phyloP scores from a whole-genome alignment of 1,139 yeast species.

The Arxiozyma telluris region DNA sequence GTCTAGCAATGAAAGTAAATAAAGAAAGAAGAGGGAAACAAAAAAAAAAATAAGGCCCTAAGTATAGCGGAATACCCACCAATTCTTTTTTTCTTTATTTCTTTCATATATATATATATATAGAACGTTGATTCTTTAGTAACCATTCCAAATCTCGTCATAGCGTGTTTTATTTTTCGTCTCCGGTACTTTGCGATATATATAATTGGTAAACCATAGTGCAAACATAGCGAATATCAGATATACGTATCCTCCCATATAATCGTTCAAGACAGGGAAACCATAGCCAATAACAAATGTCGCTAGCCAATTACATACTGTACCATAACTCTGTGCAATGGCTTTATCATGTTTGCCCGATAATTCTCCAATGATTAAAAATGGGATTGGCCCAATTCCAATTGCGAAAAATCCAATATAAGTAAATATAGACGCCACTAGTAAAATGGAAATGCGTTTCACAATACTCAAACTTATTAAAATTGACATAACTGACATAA shows the following conservation, averaged over 20 bases:
- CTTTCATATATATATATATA: no score
- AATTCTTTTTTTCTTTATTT: no score
- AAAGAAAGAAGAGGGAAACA: no score
- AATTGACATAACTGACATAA: slow-evolving; percentile 63
- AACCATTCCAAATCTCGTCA: slow-evolving; percentile 21
- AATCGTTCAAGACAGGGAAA: slow-evolving; percentile 63
- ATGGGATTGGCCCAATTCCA: slow-evolving; percentile 94
- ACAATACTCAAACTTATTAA: slow-evolving; percentile 61
- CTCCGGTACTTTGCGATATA: slow-evolving; percentile 55
- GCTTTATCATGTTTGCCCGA: slow-evolving; percentile 75
- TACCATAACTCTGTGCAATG: slow-evolving; percentile 87
- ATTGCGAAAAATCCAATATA: slow-evolving; percentile 81
- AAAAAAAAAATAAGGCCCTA: no score
- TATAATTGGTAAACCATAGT: slow-evolving; percentile 40
- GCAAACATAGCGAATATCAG: slow-evolving; percentile 54
- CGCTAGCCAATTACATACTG: slow-evolving; percentile 83
- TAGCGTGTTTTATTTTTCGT: slow-evolving; percentile 50
- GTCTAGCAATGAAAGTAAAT: no score
- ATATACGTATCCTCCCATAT: slow-evolving; percentile 74
- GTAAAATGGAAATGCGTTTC: slow-evolving; percentile 39
- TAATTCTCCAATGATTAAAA: slow-evolving; percentile 78
- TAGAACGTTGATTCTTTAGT: slow-evolving; percentile 3
- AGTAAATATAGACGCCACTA: slow-evolving; percentile 58
- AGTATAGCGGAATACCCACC: no score
- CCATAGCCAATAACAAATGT: slow-evolving; percentile 73